Percentiles rank a stretch among this genome's conserved stretches.
Conservation (phyloP, 164 flowering plant genomes). For the Saururus chinensis region DNA sequence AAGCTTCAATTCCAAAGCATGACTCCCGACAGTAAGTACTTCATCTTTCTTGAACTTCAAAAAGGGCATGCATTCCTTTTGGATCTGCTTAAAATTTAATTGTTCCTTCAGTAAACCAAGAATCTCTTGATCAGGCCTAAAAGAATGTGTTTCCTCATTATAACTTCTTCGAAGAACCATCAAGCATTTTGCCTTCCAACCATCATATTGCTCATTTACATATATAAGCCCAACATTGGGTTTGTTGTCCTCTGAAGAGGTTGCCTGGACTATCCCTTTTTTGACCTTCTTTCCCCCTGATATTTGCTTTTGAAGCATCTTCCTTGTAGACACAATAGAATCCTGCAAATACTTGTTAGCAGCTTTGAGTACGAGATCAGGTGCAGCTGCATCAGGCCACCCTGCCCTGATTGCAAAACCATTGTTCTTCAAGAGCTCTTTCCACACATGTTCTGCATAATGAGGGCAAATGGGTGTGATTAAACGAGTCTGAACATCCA, state of each 20-base stretch:
- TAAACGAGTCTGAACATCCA: too few relatives aligned
- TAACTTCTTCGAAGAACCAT: too few relatives aligned
- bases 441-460: constrained; percentile 79
- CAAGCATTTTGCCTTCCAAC: too few relatives aligned
- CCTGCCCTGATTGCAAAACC: too few relatives aligned
- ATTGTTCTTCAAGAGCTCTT: constrained; percentile 56
- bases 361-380: too few relatives aligned
- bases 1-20: constrained; percentile 64
- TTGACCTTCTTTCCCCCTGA: constrained; percentile 59
- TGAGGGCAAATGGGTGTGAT: constrained; percentile 94
- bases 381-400: too few relatives aligned
- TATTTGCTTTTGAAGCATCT: constrained; percentile 65
- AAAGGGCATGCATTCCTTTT: constrained; percentile 82
- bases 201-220: too few relatives aligned
- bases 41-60: constrained; percentile 80
- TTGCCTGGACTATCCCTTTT: constrained; percentile 30
- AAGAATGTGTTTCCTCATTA: too few relatives aligned
- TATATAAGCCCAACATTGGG: constrained; percentile 47
- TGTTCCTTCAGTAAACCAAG: constrained; percentile 39
- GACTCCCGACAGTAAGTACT: constrained; percentile 48
- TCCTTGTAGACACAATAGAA: constrained; percentile 82
- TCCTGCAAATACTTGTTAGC: too few relatives aligned
- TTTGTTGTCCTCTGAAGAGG: constrained; percentile 24
- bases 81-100: constrained; percentile 44
- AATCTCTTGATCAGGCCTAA: constrained; percentile 64